A percentile compares a stretch with the other conserved stretches of the same genome.
Evolutionary conservation across 441 rosid species (phyloP).

Genomic region (Dalechampia spathulata): DNA sequence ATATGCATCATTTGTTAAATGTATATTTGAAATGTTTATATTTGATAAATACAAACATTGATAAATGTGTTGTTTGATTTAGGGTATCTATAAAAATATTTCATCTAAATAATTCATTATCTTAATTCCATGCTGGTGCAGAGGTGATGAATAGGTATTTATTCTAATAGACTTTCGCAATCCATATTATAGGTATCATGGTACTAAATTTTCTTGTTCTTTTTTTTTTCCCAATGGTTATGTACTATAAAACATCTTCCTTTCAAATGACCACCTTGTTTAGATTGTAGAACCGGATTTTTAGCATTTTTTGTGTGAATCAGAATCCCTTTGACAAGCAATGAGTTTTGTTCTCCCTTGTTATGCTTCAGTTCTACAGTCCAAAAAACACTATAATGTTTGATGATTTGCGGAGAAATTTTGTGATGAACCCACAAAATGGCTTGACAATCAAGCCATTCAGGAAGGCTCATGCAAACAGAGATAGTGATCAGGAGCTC

Average conservation of each 20-base stretch:
- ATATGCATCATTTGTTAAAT: too few relatives aligned
- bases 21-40: too few relatives aligned
- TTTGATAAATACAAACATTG: too few relatives aligned
- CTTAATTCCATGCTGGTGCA: too few relatives aligned
- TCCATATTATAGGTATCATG: too few relatives aligned
- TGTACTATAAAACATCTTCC: neutral
- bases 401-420: constrained; percentile 82
- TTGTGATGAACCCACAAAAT: constrained; percentile 93
- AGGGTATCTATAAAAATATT: too few relatives aligned
- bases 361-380: constrained; percentile 57
- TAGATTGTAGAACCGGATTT: neutral
- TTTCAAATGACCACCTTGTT: neutral
- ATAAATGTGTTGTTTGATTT: too few relatives aligned
- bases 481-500: constrained; percentile 85
- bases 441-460: constrained; percentile 84
- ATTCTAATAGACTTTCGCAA: too few relatives aligned
- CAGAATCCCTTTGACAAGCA: neutral
- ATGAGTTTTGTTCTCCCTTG: neutral
- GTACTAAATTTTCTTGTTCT: too few relatives aligned
- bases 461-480: constrained; percentile 79
- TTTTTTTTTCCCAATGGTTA: too few relatives aligned
- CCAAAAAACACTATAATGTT: constrained; percentile 92
- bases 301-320: neutral
- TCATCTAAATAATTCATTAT: too few relatives aligned
- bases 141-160: too few relatives aligned